These are phyloP conservation scores for Citrus reticulata DNA, from an alignment of 345 rosid genomes.

Conservation along the genomic window DNA sequence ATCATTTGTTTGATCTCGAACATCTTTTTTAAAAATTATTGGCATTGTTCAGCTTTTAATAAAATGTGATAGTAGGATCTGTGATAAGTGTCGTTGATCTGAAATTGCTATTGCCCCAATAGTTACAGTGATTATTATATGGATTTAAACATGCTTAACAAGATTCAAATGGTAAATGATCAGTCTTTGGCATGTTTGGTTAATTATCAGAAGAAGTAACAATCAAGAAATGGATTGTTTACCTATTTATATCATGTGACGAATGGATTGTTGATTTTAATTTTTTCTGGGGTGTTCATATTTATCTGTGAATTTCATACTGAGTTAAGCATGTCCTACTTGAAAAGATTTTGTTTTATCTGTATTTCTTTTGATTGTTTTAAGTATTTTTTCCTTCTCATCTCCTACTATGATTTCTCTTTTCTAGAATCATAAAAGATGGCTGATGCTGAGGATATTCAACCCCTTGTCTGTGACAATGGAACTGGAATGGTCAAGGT, in stretches of 20 bases:
- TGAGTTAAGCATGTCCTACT: not conserved
- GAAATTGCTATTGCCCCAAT: not conserved
- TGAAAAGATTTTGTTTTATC: not conserved
- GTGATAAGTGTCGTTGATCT: not conserved
- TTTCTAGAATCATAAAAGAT: slow-evolving; percentile 9
- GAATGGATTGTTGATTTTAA: not conserved
- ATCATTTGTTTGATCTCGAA: not conserved
- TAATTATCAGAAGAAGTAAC: not conserved
- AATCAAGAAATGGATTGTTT: not conserved
- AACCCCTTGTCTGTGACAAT: slow-evolving; percentile 34
- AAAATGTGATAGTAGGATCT: not conserved
- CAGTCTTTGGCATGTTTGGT: not conserved
- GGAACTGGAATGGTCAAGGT: slow-evolving; percentile 41
- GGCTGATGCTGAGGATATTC: slow-evolving; percentile 29
- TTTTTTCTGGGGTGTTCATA: not conserved
- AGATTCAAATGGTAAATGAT: not conserved
- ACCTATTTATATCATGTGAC: not conserved
- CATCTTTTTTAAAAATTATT: not conserved
- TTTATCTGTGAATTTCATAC: not conserved
- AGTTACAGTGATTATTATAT: not conserved
- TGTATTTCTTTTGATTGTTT: not conserved
- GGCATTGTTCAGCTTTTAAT: not conserved
- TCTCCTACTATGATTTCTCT: not conserved
- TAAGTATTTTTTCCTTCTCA: not conserved
- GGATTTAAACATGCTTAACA: not conserved